Base-by-base conservation (phyloP, 2,329 filamentous ascomycete species). In the Pleoardoris graminearum region DNA sequence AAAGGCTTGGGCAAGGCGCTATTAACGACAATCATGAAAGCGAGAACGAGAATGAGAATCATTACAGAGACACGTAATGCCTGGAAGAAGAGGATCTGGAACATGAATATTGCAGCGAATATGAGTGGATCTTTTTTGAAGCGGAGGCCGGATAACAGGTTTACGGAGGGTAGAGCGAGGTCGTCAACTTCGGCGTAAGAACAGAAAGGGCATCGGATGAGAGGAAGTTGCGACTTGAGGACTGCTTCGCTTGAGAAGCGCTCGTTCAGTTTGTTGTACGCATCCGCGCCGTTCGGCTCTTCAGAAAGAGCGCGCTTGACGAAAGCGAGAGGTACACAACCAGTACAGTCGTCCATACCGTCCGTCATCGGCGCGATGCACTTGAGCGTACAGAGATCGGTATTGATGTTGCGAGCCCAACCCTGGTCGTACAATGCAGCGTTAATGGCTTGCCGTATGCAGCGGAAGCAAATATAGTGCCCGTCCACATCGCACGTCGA, bases 341-440 rank as follows among this genome's bases (percentile, higher is more conserved):
- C 91, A 12, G 80, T 68, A 63, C 94, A 97, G 3, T 75, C 76
- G n/a, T 73, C 69, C 2, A 56, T 42, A 14, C 63, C 64, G 38
- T 81, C 76, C 0, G 82, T 78, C 45, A 87, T 82, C 0, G 90
- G 86, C 1, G 92, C 90, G n/a, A 96, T 82, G 69, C 94, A 97
- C 55, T 84, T 85, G 48, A 97, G 79, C 0, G 90, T 91, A 32
- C 89, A 89, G 32, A 80, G 84, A 53, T 85, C 81, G 23, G 84
- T 74, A 67, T 94, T 83, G 62, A 97, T 87, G 63, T 85, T 94
- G 53, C 88, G 86, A 44, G 85, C 83, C 90, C 93, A 97, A 47
- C 90, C 90, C 71, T 97, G 94, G 0, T 94, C 94, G 69, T 96
- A 97, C 0, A 97, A 78, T 1, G 92, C 91, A 70, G 97, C 93